Percentiles rank a stretch among this genome's conserved stretches.
Evolutionary conservation across 371 early-diverging fungal genomes (phyloP).

Genomic region (Nematocida sp.): DNA sequence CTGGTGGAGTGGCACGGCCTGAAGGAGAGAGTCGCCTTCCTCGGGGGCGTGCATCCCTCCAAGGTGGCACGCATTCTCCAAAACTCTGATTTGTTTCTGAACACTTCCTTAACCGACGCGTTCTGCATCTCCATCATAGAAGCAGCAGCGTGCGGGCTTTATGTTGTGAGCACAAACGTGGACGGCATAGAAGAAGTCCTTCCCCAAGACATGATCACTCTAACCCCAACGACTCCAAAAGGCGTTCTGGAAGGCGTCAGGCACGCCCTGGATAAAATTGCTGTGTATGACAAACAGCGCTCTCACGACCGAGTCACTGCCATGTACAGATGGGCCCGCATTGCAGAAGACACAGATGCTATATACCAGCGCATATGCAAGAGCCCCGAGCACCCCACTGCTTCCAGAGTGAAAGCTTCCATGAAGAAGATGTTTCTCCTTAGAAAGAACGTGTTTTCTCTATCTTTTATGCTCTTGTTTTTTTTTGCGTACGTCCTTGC

Average conservation of each 20-base stretch:
- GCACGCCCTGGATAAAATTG: constrained; percentile 14
- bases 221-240: constrained; percentile 79
- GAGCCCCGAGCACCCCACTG: neutral
- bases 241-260: constrained; percentile 65
- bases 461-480: neutral
- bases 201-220: constrained; percentile 82
- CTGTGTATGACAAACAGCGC: constrained; percentile 12
- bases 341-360: constrained; percentile 41
- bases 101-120: constrained; percentile 94
- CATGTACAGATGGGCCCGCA: constrained; percentile 46
- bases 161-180: constrained; percentile 91
- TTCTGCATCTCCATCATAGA: constrained; percentile 97
- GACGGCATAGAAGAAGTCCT: constrained; percentile 96
- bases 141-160: constrained; percentile 81
- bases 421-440: neutral
- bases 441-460: neutral
- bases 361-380: constrained; percentile 38
- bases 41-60: constrained; percentile 77
- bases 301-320: constrained; percentile 19
- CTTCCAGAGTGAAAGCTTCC: neutral
- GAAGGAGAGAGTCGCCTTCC: constrained; percentile 79
- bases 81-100: constrained; percentile 89
- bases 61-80: constrained; percentile 76
- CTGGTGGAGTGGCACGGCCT: constrained; percentile 83
- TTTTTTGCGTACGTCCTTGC: neutral